Base-by-base conservation (phyloP, 2,329 filamentous ascomycete genomes). In the Diaporthe nobilis region DNA sequence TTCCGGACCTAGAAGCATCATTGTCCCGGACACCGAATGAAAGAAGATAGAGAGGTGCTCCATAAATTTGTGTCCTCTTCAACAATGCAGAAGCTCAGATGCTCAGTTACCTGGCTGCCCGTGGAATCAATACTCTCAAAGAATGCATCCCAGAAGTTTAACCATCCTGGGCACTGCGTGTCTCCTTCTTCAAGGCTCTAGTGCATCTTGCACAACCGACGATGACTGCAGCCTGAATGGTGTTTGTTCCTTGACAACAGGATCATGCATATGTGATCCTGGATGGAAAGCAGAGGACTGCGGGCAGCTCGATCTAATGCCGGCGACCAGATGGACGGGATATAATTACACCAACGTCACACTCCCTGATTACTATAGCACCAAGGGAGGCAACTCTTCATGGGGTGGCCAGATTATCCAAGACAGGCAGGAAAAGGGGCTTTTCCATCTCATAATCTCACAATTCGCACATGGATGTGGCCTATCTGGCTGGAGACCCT, bases 281-380 rank as follows among this genome's bases (percentile, higher is more conserved):
- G 65, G 65, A 3, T 70, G 65, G 65, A 55, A 28, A 22, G 31
- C 65, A 22, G 65, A 55, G 2, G 65, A 70, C 17, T 70, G 65
- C 4, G 65, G 65, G 4, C 49, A 70, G 3, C 70, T 72, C 44
- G 53, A 72, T 44, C 37, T 72, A 15, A 51, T 39, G 44, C 70
- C 70, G 2, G 53, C 70, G 4, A 49, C 70, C 1, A 72, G 70
- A 31, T 72, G 70, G 70, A 63, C 53, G 4, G 70, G 70, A 44
- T 72, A 72, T 17, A 72, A 72, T 72, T 63, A 72, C 25, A 72
- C 70, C 17, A 72, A 82, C 65, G 77, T 78, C 9, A 81, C 80
- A 6, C 68, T 77, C 7, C 78, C 80, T 1, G 79, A 80, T 65
- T 80, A 78, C 72, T 82, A 82, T 60, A 78, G 77, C 74, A 68